Percentiles rank a stretch among this genome's conserved stretches.
phyloP scores from a whole-genome alignment of 192 early-diverging fungal genomes.

The Linderina pennispora region DNA sequence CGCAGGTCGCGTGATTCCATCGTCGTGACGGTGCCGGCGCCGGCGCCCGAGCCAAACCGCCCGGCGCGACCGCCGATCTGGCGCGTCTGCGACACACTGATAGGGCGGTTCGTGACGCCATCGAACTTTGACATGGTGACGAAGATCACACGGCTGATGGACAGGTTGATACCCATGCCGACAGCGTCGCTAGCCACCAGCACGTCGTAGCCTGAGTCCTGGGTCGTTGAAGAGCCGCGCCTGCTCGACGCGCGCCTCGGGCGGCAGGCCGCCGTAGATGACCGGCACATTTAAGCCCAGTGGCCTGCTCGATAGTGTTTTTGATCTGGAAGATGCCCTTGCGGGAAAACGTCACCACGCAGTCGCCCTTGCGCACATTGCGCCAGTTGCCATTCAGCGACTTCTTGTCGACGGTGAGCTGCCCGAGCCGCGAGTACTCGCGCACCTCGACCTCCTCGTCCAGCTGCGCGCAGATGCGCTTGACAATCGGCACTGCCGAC shows the following conservation, averaged over 20 bases:
- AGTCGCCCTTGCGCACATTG: constrained; percentile 73
- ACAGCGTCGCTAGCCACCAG: constrained; percentile 94
- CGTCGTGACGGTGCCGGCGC: constrained; percentile 66
- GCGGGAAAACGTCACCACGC: constrained; percentile 85
- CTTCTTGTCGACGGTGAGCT: constrained; percentile 48
- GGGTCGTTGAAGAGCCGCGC: constrained; percentile 88
- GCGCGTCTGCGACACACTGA: constrained; percentile 76
- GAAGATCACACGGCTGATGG: constrained; percentile 88
- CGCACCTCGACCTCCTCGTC: constrained; percentile 79
- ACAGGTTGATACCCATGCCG: constrained; percentile 97
- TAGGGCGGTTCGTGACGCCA: constrained; percentile 45
- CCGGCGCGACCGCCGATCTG: constrained; percentile 95
- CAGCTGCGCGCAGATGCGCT: constrained; percentile 59
- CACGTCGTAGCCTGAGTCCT: constrained; percentile 64
- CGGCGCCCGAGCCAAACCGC: constrained; percentile 66
- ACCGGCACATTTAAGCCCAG: constrained; percentile 78
- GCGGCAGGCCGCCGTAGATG: constrained; percentile 90
- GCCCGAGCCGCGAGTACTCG: constrained; percentile 72
- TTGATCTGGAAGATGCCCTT: constrained; percentile 75
- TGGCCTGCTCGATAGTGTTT: constrained; percentile 63
- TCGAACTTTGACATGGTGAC: constrained; percentile 74
- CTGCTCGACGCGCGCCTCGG: constrained; percentile 85
- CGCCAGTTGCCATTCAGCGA: constrained; percentile 53
- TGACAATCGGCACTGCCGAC: constrained; percentile 74
- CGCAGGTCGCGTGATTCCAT: constrained; percentile 11